Evolutionary conservation across 148 eudicot genomes (phyloP), one percentile per base, ranked within the genome.

Genomic region (Persicaria tinctoria): DNA sequence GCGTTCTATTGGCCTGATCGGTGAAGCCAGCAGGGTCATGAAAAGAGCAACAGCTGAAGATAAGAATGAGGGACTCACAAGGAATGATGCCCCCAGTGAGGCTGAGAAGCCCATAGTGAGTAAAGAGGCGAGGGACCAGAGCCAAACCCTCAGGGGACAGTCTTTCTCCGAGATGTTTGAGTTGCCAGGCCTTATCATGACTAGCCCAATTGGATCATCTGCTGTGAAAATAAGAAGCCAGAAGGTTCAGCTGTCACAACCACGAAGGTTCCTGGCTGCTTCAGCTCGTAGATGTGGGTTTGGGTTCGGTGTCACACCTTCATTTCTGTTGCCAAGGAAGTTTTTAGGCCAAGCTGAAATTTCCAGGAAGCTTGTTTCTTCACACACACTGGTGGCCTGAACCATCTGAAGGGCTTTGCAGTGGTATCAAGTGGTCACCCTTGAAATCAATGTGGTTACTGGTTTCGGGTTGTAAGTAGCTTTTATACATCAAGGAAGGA

Each of bases 1-100:
- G 92, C 79, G 82, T 72, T 77, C 86, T 18, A 73, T 79, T 71
- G 88, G 89, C 71, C 71, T 81, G 54, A 73, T 79, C 10, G 78
- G 79, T 70, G 87, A 84, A 70, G 85, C 84, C 0, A 7, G 44
- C 4, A 66, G 70, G 70, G 70, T 66, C 16, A 41, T 66, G 48
- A 66, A 41, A 4, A 66, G 48, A 41, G 44, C 5, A 46, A 32
- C 3, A 11, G 2, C 6, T 63, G 69, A 38, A 63, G 46, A 63
- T 12, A 4, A 27, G 38, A 63, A 27, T 32, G 69, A 63, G 1
- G 5, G 3, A 4, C 7, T 59, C 6, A 8, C 38, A 32, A 32
- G 23, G 38, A 59, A 59, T 59, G 66, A 27, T 12, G 12, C 4
- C 5, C 70, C 20, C 9, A 57, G 63, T 1, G 63, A 57, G 2